These are phyloP conservation scores for Fusarium oxysporum DNA, from an alignment of 2,329 filamentous ascomycete genomes.

Conservation along the genomic window DNA sequence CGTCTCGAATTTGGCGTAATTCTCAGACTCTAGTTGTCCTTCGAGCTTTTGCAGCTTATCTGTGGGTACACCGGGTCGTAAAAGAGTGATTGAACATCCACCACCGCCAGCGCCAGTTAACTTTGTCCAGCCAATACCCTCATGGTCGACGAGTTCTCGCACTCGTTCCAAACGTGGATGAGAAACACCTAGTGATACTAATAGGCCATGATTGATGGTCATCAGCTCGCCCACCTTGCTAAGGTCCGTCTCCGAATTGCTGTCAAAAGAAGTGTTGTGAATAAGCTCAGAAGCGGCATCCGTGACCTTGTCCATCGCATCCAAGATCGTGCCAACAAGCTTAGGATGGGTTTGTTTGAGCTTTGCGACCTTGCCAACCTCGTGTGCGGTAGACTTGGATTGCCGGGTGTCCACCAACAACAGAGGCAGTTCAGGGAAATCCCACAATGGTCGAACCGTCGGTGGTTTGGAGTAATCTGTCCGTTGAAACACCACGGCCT, in stretches of 20 bases:
- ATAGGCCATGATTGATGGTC: slow-evolving; percentile 90
- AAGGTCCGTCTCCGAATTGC: slow-evolving; percentile 71
- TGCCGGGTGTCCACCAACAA: slow-evolving; percentile 91
- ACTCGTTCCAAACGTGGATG: slow-evolving; percentile 94
- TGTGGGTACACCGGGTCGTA: slow-evolving; percentile 73
- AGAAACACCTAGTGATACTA: slow-evolving; percentile 92
- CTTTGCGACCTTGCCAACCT: slow-evolving; percentile 86
- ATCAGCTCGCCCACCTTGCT: slow-evolving; percentile 86
- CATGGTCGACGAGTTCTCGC: slow-evolving; percentile 88
- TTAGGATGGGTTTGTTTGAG: slow-evolving; percentile 78
- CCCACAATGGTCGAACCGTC: slow-evolving; percentile 78
- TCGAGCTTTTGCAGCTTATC: slow-evolving; percentile 73
- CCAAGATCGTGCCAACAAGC: slow-evolving; percentile 83
- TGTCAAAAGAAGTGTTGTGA: slow-evolving; percentile 74
- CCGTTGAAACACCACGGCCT: slow-evolving; percentile 91
- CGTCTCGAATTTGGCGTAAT: slow-evolving; percentile 87
- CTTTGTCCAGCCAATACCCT: slow-evolving; percentile 96
- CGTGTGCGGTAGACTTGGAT: slow-evolving; percentile 83
- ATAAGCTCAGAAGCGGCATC: slow-evolving; percentile 66
- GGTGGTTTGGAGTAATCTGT: slow-evolving; percentile 83
- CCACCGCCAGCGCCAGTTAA: slow-evolving; percentile 95
- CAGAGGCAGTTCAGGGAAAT: slow-evolving; percentile 92
- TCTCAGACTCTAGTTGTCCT: slow-evolving; percentile 72
- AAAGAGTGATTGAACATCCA: slow-evolving; percentile 92
- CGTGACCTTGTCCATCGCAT: slow-evolving; percentile 83